Evolutionary conservation across 148 eudicot species (phyloP), one percentile per base, ranked within the genome.

Genomic region (Vaccinium darrowii): DNA sequence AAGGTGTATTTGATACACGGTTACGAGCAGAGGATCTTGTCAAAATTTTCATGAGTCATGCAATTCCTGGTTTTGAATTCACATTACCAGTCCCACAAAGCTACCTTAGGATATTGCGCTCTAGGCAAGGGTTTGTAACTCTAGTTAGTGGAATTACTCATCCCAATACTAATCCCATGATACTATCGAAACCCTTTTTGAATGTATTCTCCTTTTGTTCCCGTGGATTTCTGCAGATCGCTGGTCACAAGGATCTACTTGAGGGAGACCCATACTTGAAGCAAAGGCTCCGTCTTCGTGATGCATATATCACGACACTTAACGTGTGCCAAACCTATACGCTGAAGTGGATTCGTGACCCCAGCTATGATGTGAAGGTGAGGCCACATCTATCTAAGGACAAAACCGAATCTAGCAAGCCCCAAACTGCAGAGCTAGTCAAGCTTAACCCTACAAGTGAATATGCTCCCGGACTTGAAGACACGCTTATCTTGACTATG

Each of bases 401-500:
- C 67, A 86, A 88, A 21, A 91, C 85, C 86, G 93, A 91, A 77
- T 90, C 93, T 7, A 86, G 84, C 91, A 94, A 87, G 82, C 90
- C 93, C 3, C 78, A 36, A 54, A 97, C 95, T 76, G 93, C 94
- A 30, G 98, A 96, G 86, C 96, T 92, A 6, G 93, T 96, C 83
- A 96, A 93, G 92, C 92, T 96, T 2, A 96, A 96, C 89, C 98
- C 98, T 0, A 94, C 88, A 14, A 94, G 98, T 11, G 98, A 96
- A 86, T 96, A 91, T 80, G 93, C 98, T 83, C 98, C 98, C 33
- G 98, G 98, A 9, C 91, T 96, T 63, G 98, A 96, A 67, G 98
- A 96, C 87, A 96, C 98, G 15, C 95, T 96, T 57, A 94, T 96
- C 88, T 88, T 96, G 85, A 96, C 98, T 60, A 96, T 96, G 98